Conservation (phyloP, 148 eudicot species). For the Chenopodium quinoa region DNA sequence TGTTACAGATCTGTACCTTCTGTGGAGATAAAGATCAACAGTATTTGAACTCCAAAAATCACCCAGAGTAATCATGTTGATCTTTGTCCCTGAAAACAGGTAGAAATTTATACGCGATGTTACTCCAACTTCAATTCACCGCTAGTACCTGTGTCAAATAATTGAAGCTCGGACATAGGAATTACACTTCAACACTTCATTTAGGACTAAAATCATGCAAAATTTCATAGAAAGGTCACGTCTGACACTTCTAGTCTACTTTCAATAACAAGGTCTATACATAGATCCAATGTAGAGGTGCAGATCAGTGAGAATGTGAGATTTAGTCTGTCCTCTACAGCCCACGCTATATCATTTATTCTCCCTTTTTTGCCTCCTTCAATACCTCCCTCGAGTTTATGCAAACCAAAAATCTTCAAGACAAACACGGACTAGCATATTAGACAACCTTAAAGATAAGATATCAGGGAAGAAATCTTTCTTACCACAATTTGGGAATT, state of each 20-base stretch:
- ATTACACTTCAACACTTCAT: too few relatives aligned
- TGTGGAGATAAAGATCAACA: conserved; percentile 86
- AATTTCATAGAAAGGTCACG: too few relatives aligned
- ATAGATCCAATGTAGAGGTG: neutral
- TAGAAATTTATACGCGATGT: neutral
- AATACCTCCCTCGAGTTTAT: neutral
- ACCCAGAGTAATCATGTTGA: conserved; percentile 76
- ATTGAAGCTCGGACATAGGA: too few relatives aligned
- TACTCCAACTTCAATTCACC: too few relatives aligned
- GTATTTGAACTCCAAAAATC: conserved; percentile 95
- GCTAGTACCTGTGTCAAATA: too few relatives aligned
- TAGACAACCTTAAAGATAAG: neutral
- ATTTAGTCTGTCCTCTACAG: neutral
- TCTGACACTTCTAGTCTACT: too few relatives aligned
- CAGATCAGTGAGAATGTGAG: neutral
- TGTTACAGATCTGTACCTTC: conserved; percentile 47
- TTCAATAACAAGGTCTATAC: too few relatives aligned
- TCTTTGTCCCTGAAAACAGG: conserved; percentile 63
- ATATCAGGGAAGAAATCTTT: neutral
- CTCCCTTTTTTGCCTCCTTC: neutral
- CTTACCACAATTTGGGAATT: neutral
- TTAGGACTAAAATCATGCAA: too few relatives aligned
- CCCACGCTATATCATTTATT: neutral
- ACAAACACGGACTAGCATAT: neutral
- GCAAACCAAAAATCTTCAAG: neutral